phyloP scores from a whole-genome alignment of 345 rosid genomes.

The Corchorus olitorius region DNA sequence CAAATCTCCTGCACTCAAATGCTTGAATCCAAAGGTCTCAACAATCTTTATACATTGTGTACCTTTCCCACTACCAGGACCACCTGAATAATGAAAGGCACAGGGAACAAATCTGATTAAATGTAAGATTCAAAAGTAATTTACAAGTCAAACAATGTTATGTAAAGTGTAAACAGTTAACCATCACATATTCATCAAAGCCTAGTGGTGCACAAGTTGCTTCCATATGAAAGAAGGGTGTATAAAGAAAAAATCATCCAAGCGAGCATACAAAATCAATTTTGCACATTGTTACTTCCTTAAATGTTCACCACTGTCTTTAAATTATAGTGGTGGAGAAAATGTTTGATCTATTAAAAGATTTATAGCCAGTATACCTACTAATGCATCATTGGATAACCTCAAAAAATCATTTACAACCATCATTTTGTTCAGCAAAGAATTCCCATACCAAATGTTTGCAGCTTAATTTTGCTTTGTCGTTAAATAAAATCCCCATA shows the following conservation, averaged over 20 bases:
- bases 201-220: neutral
- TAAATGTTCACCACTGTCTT: too few species aligned
- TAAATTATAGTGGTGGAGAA: neutral
- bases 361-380: neutral
- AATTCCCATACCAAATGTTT: neutral
- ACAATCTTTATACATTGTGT: slow-evolving; percentile 76
- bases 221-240: neutral
- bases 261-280: too few species aligned
- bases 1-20: slow-evolving; percentile 82
- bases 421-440: slow-evolving; percentile 2
- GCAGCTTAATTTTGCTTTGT: neutral
- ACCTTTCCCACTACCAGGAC: slow-evolving; percentile 93
- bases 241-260: neutral
- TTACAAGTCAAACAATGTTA: neutral
- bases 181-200: slow-evolving; percentile 2
- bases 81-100: slow-evolving; percentile 47
- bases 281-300: neutral
- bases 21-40: slow-evolving; percentile 63
- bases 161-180: slow-evolving; percentile 1
- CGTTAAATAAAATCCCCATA: neutral
- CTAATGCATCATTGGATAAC: neutral
- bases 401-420: too few species aligned
- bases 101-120: neutral
- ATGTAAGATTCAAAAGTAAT: neutral
- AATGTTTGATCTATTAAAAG: neutral